These are phyloP conservation scores for Mucor racemosus DNA, from an alignment of 371 early-diverging fungal species.

Conservation along the genomic window DNA sequence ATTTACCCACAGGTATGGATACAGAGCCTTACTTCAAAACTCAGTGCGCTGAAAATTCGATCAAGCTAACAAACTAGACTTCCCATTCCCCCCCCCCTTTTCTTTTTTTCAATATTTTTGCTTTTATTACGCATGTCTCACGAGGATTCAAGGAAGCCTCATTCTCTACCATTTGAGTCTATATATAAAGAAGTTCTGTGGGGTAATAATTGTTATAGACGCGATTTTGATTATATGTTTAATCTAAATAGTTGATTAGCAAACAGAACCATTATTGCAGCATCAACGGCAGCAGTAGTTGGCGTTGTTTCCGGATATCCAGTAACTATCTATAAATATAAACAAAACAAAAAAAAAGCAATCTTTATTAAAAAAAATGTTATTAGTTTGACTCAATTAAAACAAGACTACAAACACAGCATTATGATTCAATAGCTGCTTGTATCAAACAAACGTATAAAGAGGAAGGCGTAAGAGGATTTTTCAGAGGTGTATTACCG, in stretches of 20 bases:
- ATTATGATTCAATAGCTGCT: conserved; percentile 68
- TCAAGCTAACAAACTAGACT: too few species aligned
- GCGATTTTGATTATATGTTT: neutral
- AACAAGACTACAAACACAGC: conserved; percentile 82
- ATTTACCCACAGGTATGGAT: too few species aligned
- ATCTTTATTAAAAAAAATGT: too few species aligned
- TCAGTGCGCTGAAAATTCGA: too few species aligned
- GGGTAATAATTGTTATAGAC: conserved; percentile 16
- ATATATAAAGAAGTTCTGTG: conserved; percentile 27
- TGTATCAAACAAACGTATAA: conserved; percentile 72
- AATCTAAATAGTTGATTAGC: conserved; percentile 30
- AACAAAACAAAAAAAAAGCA: too few species aligned
- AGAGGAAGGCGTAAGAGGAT: conserved; percentile 75
- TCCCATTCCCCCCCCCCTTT: neutral
- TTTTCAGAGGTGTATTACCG: conserved; percentile 78
- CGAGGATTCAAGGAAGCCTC: conserved; percentile 11
- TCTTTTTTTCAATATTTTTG: neutral
- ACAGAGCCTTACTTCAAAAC: neutral
- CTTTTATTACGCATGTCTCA: neutral
- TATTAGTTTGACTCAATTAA: conserved; percentile 77
- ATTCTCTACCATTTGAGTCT: conserved; percentile 20
- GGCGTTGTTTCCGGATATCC: conserved; percentile 68
- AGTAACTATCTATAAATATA: conserved; percentile 24
- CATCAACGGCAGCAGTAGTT: conserved; percentile 65
- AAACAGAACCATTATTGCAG: conserved; percentile 64